Evolutionary conservation across 148 eudicot genomes (phyloP).

Genomic region (Persicaria tinctoria): DNA sequence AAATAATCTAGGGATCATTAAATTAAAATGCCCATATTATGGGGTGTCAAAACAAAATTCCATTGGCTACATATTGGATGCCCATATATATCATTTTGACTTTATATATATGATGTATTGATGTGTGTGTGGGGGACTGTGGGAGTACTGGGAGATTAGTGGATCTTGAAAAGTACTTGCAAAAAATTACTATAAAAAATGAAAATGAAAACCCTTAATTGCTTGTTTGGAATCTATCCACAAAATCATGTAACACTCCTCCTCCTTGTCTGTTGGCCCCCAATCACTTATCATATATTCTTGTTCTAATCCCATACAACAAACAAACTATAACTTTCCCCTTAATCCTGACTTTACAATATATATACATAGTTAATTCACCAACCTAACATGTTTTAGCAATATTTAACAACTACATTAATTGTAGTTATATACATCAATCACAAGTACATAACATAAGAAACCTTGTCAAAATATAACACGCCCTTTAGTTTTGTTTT

Average conservation of each 20-base stretch:
- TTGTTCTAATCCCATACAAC: neutral
- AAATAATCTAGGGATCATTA: too few relatives aligned
- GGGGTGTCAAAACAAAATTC: too few relatives aligned
- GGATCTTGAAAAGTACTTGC: neutral
- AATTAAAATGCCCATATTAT: too few relatives aligned
- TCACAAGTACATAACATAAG: too few relatives aligned
- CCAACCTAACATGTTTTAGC: too few relatives aligned
- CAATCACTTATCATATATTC: neutral
- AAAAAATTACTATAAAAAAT: neutral
- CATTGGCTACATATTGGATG: too few relatives aligned
- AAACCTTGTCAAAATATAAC: too few relatives aligned
- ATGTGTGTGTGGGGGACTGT: neutral
- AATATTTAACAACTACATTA: too few relatives aligned
- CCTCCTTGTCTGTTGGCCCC: neutral
- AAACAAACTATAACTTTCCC: neutral
- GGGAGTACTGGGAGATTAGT: neutral
- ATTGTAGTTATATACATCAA: too few relatives aligned
- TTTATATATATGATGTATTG: neutral
- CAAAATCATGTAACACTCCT: neutral
- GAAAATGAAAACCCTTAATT: neutral
- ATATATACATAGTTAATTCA: too few relatives aligned
- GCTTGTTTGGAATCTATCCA: constrained; percentile 6
- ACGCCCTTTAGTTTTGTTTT: too few relatives aligned
- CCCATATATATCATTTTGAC: neutral
- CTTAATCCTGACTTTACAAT: too few relatives aligned